Conservation (phyloP, 305 asterid species). For the Fraxinus latifolia region DNA sequence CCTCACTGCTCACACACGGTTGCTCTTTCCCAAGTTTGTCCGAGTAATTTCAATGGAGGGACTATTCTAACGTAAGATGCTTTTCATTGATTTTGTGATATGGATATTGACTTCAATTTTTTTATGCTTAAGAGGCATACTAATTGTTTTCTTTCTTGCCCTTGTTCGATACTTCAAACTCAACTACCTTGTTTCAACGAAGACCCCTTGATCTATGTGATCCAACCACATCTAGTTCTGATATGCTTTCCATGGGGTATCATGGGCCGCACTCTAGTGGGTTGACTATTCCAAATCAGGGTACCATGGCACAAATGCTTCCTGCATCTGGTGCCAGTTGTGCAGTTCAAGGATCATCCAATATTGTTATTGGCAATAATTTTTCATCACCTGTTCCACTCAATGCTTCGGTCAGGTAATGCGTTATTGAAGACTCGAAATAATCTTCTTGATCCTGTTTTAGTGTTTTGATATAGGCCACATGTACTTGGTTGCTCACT, state of each 20-base stretch:
- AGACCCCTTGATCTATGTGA: conserved; percentile 84
- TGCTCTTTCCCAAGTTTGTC: conserved; percentile 68
- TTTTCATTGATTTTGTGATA: conserved; percentile 7
- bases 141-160: conserved; percentile 5
- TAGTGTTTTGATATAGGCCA: conserved; percentile 10
- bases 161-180: neutral
- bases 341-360: conserved; percentile 54
- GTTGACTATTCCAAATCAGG: conserved; percentile 51
- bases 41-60: conserved; percentile 64
- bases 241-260: conserved; percentile 52
- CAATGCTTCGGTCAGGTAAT: conserved; percentile 58
- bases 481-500: conserved; percentile 24
- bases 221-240: conserved; percentile 45
- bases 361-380: conserved; percentile 48
- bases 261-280: conserved; percentile 61
- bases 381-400: conserved; percentile 50
- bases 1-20: conserved; percentile 69
- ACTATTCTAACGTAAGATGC: conserved; percentile 65
- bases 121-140: conserved; percentile 9
- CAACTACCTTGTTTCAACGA: conserved; percentile 28
- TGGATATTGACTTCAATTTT: conserved; percentile 15
- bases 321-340: conserved; percentile 52
- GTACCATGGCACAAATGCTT: conserved; percentile 37
- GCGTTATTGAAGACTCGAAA: conserved; percentile 18
- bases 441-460: neutral